phyloP scores from a whole-genome alignment of 2,329 filamentous ascomycete genomes.

The Epichloe baconii region DNA sequence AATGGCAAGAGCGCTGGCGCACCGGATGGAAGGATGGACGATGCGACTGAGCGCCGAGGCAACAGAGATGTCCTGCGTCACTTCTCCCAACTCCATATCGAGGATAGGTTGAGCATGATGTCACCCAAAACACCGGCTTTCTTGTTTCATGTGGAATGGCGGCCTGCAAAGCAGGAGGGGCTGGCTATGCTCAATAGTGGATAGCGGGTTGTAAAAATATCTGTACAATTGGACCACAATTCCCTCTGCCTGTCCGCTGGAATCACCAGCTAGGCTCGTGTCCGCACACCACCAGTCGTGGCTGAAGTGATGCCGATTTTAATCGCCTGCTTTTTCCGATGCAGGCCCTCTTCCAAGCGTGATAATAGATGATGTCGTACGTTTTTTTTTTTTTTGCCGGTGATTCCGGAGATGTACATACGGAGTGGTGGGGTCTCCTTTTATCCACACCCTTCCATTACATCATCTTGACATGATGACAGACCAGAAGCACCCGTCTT shows the following conservation, averaged over 20 bases:
- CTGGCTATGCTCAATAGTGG: not conserved
- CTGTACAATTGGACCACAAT: not conserved
- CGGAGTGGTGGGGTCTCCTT: not conserved
- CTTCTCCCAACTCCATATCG: no score
- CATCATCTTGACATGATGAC: constrained; percentile 5
- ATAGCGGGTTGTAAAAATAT: not conserved
- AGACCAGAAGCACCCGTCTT: not conserved
- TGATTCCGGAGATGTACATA: no score
- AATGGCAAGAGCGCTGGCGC: constrained; percentile 90
- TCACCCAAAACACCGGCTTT: not conserved
- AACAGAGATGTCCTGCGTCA: not conserved
- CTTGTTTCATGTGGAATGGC: not conserved
- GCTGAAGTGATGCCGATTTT: not conserved
- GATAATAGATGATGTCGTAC: not conserved
- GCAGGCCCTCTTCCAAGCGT: not conserved
- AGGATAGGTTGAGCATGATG: no score
- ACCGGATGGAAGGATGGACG: constrained; percentile 69
- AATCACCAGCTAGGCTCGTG: not conserved
- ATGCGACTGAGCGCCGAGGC: constrained; percentile 32
- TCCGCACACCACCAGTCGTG: no score
- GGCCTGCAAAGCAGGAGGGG: not conserved
- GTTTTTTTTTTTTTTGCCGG: not conserved
- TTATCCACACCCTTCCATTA: constrained; percentile 4
- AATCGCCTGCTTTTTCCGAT: not conserved
- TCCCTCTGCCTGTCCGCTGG: not conserved